Evolutionary conservation across 2,329 filamentous ascomycete species (phyloP).

Genomic region (Ophiocordyceps camponoti-floridani): DNA sequence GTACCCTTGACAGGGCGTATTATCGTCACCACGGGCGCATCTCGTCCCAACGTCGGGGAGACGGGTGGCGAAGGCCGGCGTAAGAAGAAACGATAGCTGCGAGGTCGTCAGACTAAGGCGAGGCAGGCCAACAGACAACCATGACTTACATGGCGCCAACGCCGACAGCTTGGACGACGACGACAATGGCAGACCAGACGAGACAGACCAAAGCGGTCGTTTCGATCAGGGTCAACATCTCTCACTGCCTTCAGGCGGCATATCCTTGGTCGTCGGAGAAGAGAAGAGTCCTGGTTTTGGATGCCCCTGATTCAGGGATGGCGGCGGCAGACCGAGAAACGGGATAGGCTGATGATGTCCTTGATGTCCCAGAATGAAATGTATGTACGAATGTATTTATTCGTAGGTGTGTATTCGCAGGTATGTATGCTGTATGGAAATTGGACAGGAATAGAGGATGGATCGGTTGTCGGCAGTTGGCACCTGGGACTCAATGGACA

Average conservation of each 20-base stretch:
- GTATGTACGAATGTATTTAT: too few relatives aligned
- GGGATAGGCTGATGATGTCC: too few relatives aligned
- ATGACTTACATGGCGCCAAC: constrained; percentile 33
- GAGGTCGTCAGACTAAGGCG: constrained; percentile 1
- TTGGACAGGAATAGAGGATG: too few relatives aligned
- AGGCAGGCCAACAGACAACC: neutral
- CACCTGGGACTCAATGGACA: too few relatives aligned
- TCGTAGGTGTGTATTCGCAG: too few relatives aligned
- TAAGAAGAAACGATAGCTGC: constrained; percentile 35
- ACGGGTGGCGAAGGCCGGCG: constrained; percentile 26
- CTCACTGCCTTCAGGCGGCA: constrained; percentile 2
- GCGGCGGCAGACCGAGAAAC: neutral
- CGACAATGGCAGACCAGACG: constrained; percentile 32
- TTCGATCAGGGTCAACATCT: constrained; percentile 15
- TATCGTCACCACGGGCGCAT: constrained; percentile 68
- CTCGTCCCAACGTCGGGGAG: constrained; percentile 28
- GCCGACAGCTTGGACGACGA: constrained; percentile 37
- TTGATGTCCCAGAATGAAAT: too few relatives aligned
- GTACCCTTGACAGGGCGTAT: constrained; percentile 88
- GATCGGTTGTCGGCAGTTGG: too few relatives aligned
- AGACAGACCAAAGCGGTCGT: constrained; percentile 28
- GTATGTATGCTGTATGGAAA: too few relatives aligned
- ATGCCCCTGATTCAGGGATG: neutral
- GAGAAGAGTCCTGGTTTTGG: neutral
- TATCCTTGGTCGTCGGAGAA: neutral